Evolutionary conservation across 2,329 filamentous ascomycete genomes (phyloP), one percentile per base, ranked within the genome.

Genomic region (Ophiosphaerella korrae): DNA sequence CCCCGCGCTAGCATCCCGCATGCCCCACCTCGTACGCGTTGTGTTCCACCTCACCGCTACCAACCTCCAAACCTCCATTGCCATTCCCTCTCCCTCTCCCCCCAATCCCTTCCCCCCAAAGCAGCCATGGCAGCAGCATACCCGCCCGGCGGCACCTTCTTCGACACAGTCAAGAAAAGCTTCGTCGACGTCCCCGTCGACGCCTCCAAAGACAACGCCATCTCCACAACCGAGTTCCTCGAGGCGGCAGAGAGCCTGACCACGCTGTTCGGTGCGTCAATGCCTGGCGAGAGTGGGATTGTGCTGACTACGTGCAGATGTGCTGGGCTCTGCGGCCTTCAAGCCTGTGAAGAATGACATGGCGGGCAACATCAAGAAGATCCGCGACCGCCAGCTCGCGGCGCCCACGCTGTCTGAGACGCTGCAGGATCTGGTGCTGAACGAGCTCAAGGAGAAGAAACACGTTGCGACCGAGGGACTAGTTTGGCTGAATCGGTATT

Each of bases 311-410:
- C n/a, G 21, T 11, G 42, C 57, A 84, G 85, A 87, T 72, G 75
- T 85, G 35, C 75, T 87, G 24, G 84, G 83, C 45, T 82, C 80
- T 38, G 84, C 88, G 31, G 92, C 92, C 59, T 97, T 99, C 78
- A 85, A 82, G 47, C 89, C 90, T 23, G 93, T 97, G 72, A 97
- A 96, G 84, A 88, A 78, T 63, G 94, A 99, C 76, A 89, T 99
- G 80, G 75, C 85, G 42, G 90, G 90, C 73, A 99, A 99, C 78
- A 84, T 97, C 78, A 92, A 92, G 91, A 97, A 99, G 89, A 82
- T 97, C 75, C 86, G 90, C 59, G 87, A 92, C 45, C 86, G 92
- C 63, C 88, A 93, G 73, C 82, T 88, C 47, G 90, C 87, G 50
- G 85, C 89, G 50, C 91, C 92, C 26, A 80, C 80, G 46, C 87